Evolutionary conservation across 805 yeast species (phyloP), one percentile per base, ranked within the genome.

Genomic region (Starmerella etchellsii): DNA sequence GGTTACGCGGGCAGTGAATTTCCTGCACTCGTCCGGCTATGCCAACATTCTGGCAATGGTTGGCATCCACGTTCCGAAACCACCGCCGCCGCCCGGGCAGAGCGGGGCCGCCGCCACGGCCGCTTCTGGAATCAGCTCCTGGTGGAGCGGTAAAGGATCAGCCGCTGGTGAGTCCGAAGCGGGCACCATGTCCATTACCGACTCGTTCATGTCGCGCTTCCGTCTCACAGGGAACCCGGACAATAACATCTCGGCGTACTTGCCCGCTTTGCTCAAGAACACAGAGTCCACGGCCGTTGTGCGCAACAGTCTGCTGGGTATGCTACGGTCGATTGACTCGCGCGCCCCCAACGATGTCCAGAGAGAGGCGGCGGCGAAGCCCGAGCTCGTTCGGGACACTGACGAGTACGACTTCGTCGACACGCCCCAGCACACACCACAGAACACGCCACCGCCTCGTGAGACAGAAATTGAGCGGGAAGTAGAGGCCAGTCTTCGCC

Each of bases 131-230:
- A 23, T 23, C 25, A 10, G 25, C 10, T 23, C 25, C 10, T 23
- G 25, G 25, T 23, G 25, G 25, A 23, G 10, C 25, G 25, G 25
- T 10, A 21, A 13, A 8, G 10, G 14, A 4, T 15, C 21, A 11
- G 11, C 21, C 16, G 30, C 30, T 7, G n/a, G 15, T 13, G 32
- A 15, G 9, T 11, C 25, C 25, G 13, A 9, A 14, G 23, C 23
- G 25, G 6, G 21, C 21, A 30, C 10, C 36, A 33, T 16, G 15
- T 7, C 20, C 8, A 9, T 43, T 23, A 31, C 53, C 13, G 53
- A 53, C 30, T 11, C 49, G 36, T 40, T 56, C 11, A 47, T 56
- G 42, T 47, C 57, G 23, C 47, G 51, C 26, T 56, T 57, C 50
- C 43, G 58, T 21, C 47, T 47, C 32, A 52, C 58, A 4, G 45